Evolutionary conservation across 768 basidiomycete species (phyloP).

Genomic region (Lactarius indigo): DNA sequence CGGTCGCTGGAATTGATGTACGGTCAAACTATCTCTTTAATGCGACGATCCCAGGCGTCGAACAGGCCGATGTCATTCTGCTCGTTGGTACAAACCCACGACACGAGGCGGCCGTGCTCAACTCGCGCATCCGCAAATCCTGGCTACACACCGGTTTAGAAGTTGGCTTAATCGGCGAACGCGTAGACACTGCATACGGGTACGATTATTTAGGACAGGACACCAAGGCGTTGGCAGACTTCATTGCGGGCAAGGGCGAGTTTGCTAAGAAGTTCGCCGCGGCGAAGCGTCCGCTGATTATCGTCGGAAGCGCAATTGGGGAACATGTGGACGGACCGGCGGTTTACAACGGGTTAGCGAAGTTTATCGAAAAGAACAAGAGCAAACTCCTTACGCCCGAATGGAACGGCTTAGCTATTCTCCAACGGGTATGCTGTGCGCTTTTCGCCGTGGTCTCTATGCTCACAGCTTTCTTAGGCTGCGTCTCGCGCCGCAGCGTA

Average conservation of each 20-base stretch:
- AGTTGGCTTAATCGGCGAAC: conserved; percentile 86
- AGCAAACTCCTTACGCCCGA: conserved; percentile 73
- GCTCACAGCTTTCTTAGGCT: conserved; percentile 42
- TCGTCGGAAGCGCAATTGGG: conserved; percentile 82
- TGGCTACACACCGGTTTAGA: conserved; percentile 88
- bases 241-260: conserved; percentile 69
- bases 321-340: conserved; percentile 85
- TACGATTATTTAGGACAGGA: conserved; percentile 87
- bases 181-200: conserved; percentile 87
- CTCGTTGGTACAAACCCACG: conserved; percentile 95
- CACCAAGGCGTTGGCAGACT: conserved; percentile 69
- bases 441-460: conserved; percentile 3
- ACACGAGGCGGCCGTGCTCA: conserved; percentile 95
- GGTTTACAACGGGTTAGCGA: conserved; percentile 71
- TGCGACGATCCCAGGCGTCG: conserved; percentile 84
- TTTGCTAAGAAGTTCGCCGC: conserved; percentile 86
- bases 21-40: conserved; percentile 98
- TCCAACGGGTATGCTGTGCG: conserved; percentile 74
- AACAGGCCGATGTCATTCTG: conserved; percentile 87
- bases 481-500: conserved; percentile 94
- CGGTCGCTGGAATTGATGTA: conserved; percentile 80
- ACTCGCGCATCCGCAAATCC: conserved; percentile 93
- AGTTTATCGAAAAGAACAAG: conserved; percentile 78
- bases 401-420: conserved; percentile 93
- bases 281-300: conserved; percentile 89